Evolutionary conservation across 2,329 filamentous ascomycete genomes (phyloP).

Genomic region (Cordyceps javanica): DNA sequence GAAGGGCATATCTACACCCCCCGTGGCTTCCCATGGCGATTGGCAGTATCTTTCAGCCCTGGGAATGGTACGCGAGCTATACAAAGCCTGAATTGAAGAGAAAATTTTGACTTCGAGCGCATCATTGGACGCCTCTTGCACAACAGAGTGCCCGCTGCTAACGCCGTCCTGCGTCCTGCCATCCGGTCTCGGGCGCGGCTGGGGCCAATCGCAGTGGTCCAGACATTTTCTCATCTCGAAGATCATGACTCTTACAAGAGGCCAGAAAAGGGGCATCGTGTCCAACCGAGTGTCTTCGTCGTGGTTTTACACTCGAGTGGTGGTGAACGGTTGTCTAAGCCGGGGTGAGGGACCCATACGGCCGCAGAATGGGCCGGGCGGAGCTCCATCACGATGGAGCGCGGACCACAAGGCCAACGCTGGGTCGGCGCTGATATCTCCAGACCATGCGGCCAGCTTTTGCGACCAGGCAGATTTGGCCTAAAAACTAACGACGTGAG

Average conservation of each 20-base stretch:
- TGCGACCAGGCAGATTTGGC: conserved; percentile 2
- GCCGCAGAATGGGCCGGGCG: conserved; percentile 7
- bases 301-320: neutral
- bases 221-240: neutral
- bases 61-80: neutral
- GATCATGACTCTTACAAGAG: neutral
- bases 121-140: neutral
- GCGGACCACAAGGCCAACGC: neutral
- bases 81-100: too few species aligned
- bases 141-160: neutral
- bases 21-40: neutral
- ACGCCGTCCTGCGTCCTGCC: too few species aligned
- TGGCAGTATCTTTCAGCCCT: neutral
- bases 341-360: neutral
- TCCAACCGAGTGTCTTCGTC: neutral
- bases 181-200: too few species aligned
- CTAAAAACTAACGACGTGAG: neutral
- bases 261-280: too few species aligned
- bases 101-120: neutral
- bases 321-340: neutral
- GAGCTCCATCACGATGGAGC: neutral
- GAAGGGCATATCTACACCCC: neutral
- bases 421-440: neutral
- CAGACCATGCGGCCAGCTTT: neutral
- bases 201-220: neutral